Percentiles rank a stretch among this genome's conserved stretches.
phyloP scores from a whole-genome alignment of 495 filamentous ascomycete species.

The Pyrenula aspistea region DNA sequence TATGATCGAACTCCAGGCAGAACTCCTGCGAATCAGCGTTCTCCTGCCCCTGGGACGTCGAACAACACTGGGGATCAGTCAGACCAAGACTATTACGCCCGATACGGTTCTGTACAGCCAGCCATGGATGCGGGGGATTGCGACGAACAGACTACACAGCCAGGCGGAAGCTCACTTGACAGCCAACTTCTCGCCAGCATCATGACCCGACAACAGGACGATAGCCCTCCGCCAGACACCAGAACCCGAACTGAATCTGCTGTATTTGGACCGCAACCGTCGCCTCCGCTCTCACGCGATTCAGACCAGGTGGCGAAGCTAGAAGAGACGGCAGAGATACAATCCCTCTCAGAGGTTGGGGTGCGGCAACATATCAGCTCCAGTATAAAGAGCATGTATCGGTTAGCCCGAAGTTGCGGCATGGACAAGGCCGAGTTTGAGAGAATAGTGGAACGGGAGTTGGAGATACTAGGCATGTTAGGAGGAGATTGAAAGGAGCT shows the following conservation, averaged over 20 bases:
- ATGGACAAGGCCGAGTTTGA: constrained; percentile 81
- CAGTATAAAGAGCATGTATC: constrained; percentile 78
- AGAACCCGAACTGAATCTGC: constrained; percentile 8
- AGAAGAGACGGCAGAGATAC: constrained; percentile 50
- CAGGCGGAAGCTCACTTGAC: constrained; percentile 41
- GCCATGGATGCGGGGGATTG: constrained; percentile 85
- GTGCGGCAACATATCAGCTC: constrained; percentile 83
- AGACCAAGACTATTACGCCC: constrained; percentile 74
- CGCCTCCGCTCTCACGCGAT: constrained; percentile 40
- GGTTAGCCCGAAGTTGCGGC: constrained; percentile 65
- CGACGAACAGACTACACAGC: constrained; percentile 38
- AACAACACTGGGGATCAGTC: constrained; percentile 26
- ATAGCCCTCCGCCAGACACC: constrained; percentile 8
- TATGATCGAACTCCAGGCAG: constrained; percentile 78
- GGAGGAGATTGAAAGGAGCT: too few relatives aligned
- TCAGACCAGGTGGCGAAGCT: constrained; percentile 51
- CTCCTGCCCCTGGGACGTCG: constrained; percentile 37
- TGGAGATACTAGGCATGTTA: constrained; percentile 64
- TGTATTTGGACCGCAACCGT: constrained; percentile 31
- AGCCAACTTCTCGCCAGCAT: constrained; percentile 34
- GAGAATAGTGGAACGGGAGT: constrained; percentile 62
- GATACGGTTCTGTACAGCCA: constrained; percentile 78
- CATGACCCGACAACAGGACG: constrained; percentile 18
- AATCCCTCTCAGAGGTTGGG: constrained; percentile 60
- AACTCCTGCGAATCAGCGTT: constrained; percentile 56